Percentiles rank a stretch among this genome's conserved stretches.
Evolutionary conservation across 805 yeast genomes (phyloP).

Genomic region (Myxozyma geophila): DNA sequence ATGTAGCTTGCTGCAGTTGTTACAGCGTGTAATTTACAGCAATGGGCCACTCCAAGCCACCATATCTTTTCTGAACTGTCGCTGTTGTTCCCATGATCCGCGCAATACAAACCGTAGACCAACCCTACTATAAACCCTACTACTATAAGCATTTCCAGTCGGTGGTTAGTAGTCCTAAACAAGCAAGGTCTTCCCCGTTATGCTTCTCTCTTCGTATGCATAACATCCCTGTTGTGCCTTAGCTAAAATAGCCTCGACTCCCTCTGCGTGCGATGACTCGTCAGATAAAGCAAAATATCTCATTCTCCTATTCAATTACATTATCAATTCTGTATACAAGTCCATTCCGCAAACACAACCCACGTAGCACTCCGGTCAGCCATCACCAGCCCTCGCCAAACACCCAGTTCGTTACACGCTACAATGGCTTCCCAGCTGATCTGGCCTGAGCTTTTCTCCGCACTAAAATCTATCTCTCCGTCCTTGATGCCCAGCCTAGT

Average conservation of each 20-base stretch:
- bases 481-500: slow-evolving; percentile 52
- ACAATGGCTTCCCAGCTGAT: slow-evolving; percentile 61
- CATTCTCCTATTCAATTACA: neutral
- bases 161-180: neutral
- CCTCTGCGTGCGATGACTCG: neutral
- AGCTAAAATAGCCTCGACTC: neutral
- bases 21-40: too few relatives aligned
- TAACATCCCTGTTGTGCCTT: neutral
- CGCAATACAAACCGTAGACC: too few relatives aligned
- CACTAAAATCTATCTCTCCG: slow-evolving; percentile 52
- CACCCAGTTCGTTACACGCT: slow-evolving; percentile 71
- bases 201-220: slow-evolving; percentile 2
- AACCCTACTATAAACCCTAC: too few relatives aligned
- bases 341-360: slow-evolving; percentile 76
- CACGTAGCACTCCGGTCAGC: slow-evolving; percentile 53
- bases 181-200: slow-evolving; percentile 15
- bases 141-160: too few relatives aligned
- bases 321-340: slow-evolving; percentile 47
- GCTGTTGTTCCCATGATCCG: too few relatives aligned
- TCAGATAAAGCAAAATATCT: too few relatives aligned
- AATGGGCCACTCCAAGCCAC: too few relatives aligned
- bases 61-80: too few relatives aligned
- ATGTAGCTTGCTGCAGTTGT: too few relatives aligned
- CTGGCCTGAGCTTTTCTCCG: slow-evolving; percentile 12
- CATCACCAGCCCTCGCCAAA: slow-evolving; percentile 81